These are phyloP conservation scores for Pinus tabuliformis DNA, from an alignment of 75 land plant species.

Conservation along the genomic window DNA sequence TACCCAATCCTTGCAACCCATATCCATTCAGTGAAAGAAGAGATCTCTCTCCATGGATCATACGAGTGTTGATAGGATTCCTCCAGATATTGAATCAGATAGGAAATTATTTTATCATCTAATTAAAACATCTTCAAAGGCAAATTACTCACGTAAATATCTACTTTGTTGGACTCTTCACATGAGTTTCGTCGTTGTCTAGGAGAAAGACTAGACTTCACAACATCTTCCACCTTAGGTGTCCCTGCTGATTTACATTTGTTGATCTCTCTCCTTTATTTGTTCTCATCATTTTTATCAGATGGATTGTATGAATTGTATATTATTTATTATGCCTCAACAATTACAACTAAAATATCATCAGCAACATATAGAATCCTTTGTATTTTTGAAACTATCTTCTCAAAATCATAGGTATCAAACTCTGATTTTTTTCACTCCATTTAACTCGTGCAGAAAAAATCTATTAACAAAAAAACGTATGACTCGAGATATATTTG, in stretches of 20 bases:
- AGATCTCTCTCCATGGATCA: slow-evolving; percentile 2
- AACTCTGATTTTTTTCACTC: neutral
- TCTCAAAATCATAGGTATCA: slow-evolving; percentile 1
- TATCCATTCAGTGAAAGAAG: slow-evolving; percentile 7
- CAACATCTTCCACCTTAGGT: slow-evolving; percentile 47
- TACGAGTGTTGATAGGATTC: neutral
- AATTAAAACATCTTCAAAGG: neutral
- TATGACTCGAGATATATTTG: too few species aligned
- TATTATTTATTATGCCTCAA: slow-evolving; percentile 64
- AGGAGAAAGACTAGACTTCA: slow-evolving; percentile 37
- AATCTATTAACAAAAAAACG: too few species aligned
- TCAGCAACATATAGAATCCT: slow-evolving; percentile 81
- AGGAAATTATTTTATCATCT: neutral
- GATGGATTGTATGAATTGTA: slow-evolving; percentile 1
- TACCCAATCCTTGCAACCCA: neutral
- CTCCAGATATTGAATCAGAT: neutral
- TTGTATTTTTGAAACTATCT: slow-evolving; percentile 76
- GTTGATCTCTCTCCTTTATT: slow-evolving; percentile 19
- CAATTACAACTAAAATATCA: slow-evolving; percentile 48
- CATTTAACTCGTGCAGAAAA: too few species aligned
- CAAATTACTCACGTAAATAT: neutral
- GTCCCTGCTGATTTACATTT: slow-evolving; percentile 27
- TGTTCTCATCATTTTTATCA: slow-evolving; percentile 6
- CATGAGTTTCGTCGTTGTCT: slow-evolving; percentile 28
- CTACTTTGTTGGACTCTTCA: neutral